Base-by-base conservation (phyloP, 1,284 basidiomycete species). In the Filobasidium uniguttulatum region DNA sequence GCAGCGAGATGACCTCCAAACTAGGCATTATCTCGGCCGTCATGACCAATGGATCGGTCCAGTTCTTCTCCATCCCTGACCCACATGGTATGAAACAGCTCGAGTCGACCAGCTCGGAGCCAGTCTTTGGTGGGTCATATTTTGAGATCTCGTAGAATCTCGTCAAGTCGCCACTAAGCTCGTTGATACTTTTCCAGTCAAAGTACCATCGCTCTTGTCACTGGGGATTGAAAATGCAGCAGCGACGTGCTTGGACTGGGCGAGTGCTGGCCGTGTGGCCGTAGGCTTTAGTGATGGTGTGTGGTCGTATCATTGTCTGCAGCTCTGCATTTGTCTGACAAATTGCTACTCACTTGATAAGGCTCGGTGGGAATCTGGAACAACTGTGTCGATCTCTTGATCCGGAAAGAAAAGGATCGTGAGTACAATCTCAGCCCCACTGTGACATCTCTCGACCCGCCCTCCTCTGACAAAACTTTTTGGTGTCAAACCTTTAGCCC, bases 241-340 rank as follows among this genome's bases (percentile, higher is more conserved):
- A 14, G 81, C 78, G 56, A 83, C 77, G 74, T 76, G 77, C 29
- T 72, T 91, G 35, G 86, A 90, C 59, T 93, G 87, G 87, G 81
- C 80, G 1, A 86, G 86, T 56, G 85, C 84, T 52, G 79, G 82
- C 51, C 60, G 81, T 3, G 62, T 94, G 2, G 85, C 82, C 2
- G 76, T 83, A 5, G 87, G 87, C 0, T 81, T 82, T 28, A 81
- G 84, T 1, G 84, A 85, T 57, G 88, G 88, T 86, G 49, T 46
- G 69, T 9, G 9, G n/a, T 38, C 26, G 33, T 9, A 17, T 20
- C 23, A 3, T n/a, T 15, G 15, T 1, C 15, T 22, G 9, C 26
- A 17, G 15, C 35, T 17, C 1, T 8, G 10, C 17, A 25, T n/a
- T 22, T n/a, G n/a, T 14, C 48, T 25, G 54, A 34, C 33, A 7